Conservation (phyloP, 1,139 yeast genomes). For the Lodderomyces margitis region DNA sequence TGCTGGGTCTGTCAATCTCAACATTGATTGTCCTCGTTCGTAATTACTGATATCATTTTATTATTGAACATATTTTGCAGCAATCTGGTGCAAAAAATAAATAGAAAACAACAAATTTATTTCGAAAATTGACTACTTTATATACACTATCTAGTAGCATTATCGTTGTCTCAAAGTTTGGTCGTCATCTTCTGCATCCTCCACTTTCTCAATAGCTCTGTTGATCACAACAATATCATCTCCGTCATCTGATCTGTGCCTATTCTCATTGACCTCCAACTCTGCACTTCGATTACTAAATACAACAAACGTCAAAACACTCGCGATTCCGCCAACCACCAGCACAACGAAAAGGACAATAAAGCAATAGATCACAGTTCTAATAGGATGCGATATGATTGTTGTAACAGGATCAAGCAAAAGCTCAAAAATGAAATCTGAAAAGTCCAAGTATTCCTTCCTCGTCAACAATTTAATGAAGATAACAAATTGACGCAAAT, state of each 20-base stretch:
- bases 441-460: slow-evolving; percentile 26
- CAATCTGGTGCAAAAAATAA: slow-evolving; percentile 1
- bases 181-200: neutral
- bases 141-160: too few relatives aligned
- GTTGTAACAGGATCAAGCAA: slow-evolving; percentile 41
- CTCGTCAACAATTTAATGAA: slow-evolving; percentile 21
- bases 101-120: neutral
- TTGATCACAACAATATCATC: slow-evolving; percentile 4
- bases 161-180: neutral
- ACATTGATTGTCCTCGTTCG: too few relatives aligned
- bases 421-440: slow-evolving; percentile 37
- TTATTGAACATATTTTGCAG: neutral
- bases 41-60: too few relatives aligned
- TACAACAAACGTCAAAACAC: slow-evolving; percentile 28
- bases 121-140: neutral
- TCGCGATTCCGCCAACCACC: slow-evolving; percentile 39
- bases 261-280: neutral
- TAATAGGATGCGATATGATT: slow-evolving; percentile 44
- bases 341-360: slow-evolving; percentile 39
- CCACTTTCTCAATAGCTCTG: neutral
- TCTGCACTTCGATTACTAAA: slow-evolving; percentile 8
- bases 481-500: slow-evolving; percentile 19
- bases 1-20: too few relatives aligned
- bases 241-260: slow-evolving; percentile 10
- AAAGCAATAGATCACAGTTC: slow-evolving; percentile 46